These are phyloP conservation scores for Ophiostoma piceae DNA, from an alignment of 2,329 filamentous ascomycete genomes.

Conservation along the genomic window DNA sequence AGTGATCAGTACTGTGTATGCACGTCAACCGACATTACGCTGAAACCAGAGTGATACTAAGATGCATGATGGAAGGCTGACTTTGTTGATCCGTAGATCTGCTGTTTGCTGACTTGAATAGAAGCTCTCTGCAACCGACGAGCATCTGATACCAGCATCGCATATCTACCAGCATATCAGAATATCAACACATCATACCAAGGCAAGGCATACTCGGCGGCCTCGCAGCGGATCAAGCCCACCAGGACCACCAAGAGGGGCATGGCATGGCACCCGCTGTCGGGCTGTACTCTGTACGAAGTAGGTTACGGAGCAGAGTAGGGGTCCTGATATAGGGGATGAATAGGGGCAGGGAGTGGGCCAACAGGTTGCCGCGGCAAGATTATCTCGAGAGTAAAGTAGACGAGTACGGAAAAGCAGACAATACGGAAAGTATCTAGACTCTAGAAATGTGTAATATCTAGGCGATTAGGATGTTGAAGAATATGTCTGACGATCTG, in stretches of 20 bases:
- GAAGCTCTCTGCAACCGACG: neutral
- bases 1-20: neutral
- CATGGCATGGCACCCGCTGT: neutral
- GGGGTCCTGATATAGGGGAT: conserved; percentile 1
- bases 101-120: neutral
- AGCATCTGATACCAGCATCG: neutral
- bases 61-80: neutral
- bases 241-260: conserved; percentile 4
- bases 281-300: neutral
- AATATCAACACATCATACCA: neutral
- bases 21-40: neutral
- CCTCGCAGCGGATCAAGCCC: conserved; percentile 10
- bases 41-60: neutral
- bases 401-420: neutral
- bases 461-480: neutral
- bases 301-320: neutral
- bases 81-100: too few relatives aligned
- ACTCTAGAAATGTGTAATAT: too few relatives aligned
- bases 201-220: conserved; percentile 6
- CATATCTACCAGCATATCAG: neutral
- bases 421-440: too few relatives aligned
- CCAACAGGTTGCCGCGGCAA: conserved; percentile 1
- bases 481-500: neutral
- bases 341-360: conserved; percentile 6
- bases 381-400: neutral